Conservation (phyloP, 345 rosid genomes). For the Punica granatum region DNA sequence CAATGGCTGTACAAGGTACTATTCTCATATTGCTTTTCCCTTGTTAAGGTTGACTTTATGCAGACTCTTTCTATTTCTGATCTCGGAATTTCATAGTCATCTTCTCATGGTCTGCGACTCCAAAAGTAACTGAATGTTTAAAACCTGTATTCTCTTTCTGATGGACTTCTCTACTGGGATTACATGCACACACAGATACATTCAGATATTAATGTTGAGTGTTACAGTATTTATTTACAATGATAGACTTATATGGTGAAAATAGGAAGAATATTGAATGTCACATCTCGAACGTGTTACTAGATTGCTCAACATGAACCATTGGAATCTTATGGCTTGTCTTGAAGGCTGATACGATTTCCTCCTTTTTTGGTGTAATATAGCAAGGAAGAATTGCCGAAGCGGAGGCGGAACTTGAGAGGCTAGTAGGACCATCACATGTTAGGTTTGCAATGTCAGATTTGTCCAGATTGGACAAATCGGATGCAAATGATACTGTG, state of each 20-base stretch:
- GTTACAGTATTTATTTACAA: neutral
- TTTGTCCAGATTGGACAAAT: slow-evolving; percentile 64
- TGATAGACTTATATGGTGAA: neutral
- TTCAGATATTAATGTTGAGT: neutral
- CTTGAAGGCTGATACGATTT: neutral
- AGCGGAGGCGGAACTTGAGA: slow-evolving; percentile 82
- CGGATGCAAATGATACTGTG: slow-evolving; percentile 57
- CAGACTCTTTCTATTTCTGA: neutral
- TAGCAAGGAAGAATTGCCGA: slow-evolving; percentile 82
- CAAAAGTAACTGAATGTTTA: neutral
- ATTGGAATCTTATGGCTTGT: too few species aligned
- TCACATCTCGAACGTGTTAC: too few species aligned
- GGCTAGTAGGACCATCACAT: slow-evolving; percentile 73
- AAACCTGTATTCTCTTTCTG: neutral
- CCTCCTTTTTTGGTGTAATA: slow-evolving; percentile 15
- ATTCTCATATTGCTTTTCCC: neutral
- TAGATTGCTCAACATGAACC: too few species aligned
- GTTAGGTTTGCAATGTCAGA: slow-evolving; percentile 76
- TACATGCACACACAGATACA: neutral
- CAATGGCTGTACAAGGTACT: slow-evolving; percentile 91
- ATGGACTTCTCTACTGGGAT: too few species aligned
- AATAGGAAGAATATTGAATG: neutral
- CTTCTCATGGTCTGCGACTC: neutral
- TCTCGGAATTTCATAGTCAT: neutral
- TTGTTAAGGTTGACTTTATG: neutral